Base-by-base conservation (phyloP, 805 yeast species). In the Pichia cabralensis region DNA sequence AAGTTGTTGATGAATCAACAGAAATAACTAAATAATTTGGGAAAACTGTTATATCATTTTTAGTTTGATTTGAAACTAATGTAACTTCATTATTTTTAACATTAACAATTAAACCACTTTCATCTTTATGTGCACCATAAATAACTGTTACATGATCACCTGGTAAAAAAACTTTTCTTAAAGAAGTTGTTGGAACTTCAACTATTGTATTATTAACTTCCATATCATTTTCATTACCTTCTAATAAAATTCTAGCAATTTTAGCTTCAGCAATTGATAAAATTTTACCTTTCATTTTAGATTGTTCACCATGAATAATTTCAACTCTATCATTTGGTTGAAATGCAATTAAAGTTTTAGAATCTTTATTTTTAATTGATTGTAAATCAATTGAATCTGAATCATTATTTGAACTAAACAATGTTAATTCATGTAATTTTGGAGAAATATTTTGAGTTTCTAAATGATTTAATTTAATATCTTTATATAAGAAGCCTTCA, bases 101-200 rank as follows among this genome's bases (percentile, higher is more conserved):
- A 45, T 76, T 70, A 27, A 92, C 86, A 33, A 92, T 95, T 62
- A 92, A 69, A 62, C 98, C 98, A 23, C 96, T 85, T 52, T 88
- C 96, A 50, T 89, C 96, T 34, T 76, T 67, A 56, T 84, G 94
- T 51, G 82, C 85, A 53, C 98, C 98, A 52, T 78, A 83, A 25
- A 82, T 71, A 22, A 89, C 92, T 38, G 94, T 78, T 16, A 92
- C 95, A 56, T 92, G 96, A 56, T 89, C 97, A 67, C 98, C 98
- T 27, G 84, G 76, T 34, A 70, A 61, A 58, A 89, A 89, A 35
- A 82, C 75, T 55, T 92, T 92, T 53, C 96, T 74, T 50, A 92
- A 65, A 42, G 84, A 78, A 28, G 72, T 69, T 3, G 80, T 71
- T 22, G 96, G 96, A 33, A 88, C 80, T 40, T 92, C 94, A 44